phyloP scores from a whole-genome alignment of 2,329 filamentous ascomycete genomes.

The Cordyceps fumosorosea region DNA sequence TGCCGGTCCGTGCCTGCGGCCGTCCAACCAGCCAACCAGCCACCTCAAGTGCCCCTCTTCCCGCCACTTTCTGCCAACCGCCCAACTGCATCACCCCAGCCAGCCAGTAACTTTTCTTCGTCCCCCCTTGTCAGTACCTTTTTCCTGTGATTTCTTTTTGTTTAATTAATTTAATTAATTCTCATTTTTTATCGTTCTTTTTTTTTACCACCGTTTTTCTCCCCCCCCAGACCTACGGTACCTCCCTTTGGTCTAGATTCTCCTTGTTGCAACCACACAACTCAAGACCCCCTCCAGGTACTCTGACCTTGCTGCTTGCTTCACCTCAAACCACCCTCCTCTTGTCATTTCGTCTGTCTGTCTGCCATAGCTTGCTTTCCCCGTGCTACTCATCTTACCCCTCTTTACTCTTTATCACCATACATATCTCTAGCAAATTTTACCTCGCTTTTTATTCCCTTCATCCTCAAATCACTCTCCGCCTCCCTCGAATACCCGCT shows the following conservation, averaged over 20 bases:
- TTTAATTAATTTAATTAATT: neutral
- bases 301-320: neutral
- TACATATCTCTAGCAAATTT: neutral
- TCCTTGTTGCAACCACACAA: neutral
- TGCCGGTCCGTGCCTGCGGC: slow-evolving; percentile 8
- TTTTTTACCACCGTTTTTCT: neutral
- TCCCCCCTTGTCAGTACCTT: neutral
- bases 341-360: neutral
- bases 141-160: neutral
- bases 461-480: neutral
- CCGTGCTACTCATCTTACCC: neutral
- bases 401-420: neutral
- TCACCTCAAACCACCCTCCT: neutral
- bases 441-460: neutral
- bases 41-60: neutral
- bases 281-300: neutral
- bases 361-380: neutral
- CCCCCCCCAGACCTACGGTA: neutral
- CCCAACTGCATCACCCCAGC: neutral
- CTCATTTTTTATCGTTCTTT: neutral
- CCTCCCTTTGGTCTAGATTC: neutral
- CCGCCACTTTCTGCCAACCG: neutral
- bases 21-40: neutral
- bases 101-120: neutral
- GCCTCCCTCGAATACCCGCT: neutral